phyloP scores from a whole-genome alignment of 2,329 filamentous ascomycete genomes.

The Akanthomyces uredinophilus region DNA sequence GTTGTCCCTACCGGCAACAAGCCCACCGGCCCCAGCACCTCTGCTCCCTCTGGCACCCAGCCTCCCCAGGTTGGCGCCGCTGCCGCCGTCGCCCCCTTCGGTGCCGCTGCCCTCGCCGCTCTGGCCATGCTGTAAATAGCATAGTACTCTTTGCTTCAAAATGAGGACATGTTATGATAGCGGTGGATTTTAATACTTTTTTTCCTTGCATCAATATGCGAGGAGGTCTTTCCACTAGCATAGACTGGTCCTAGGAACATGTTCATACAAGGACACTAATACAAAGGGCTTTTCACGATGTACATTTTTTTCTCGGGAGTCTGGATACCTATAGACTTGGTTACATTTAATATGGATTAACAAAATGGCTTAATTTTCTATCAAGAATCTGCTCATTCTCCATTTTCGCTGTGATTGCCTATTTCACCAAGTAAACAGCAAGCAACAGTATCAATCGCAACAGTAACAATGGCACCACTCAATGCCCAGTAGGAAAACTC shows the following conservation, averaged over 20 bases:
- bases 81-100: constrained; percentile 9
- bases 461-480: too few relatives aligned
- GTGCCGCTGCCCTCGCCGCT: constrained; percentile 12
- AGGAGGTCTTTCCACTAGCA: neutral
- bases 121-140: constrained; percentile 16
- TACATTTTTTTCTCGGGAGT: constrained; percentile 10
- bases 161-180: constrained; percentile 14
- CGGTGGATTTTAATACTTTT: constrained; percentile 12
- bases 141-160: constrained; percentile 13
- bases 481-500: too few relatives aligned
- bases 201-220: constrained; percentile 1
- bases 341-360: constrained; percentile 11
- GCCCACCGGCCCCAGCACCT: constrained; percentile 7
- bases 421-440: neutral
- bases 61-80: constrained; percentile 41
- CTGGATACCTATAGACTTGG: constrained; percentile 14
- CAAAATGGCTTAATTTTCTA: neutral
- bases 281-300: constrained; percentile 12
- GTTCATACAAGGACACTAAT: neutral
- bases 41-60: constrained; percentile 50
- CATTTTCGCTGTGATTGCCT: neutral
- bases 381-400: neutral
- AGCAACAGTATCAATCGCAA: too few relatives aligned
- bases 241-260: constrained; percentile 3
- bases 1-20: constrained; percentile 60